Evolutionary conservation across 352 stramenopile genomes (phyloP).

Genomic region (Phytopythium montanum): DNA sequence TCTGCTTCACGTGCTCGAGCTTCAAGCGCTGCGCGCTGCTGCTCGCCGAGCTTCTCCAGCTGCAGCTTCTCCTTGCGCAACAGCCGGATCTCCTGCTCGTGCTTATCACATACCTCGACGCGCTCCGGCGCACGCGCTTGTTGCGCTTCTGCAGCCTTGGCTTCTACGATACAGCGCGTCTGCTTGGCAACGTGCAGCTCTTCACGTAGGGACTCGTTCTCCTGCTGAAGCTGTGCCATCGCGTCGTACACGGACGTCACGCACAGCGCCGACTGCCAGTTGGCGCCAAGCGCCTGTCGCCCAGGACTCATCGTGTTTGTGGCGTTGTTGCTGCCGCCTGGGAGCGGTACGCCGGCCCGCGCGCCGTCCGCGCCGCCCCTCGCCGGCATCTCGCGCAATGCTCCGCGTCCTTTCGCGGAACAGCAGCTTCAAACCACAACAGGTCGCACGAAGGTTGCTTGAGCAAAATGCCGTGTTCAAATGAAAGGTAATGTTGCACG

Average conservation of each 20-base stretch:
- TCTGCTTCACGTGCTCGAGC: slow-evolving; percentile 21
- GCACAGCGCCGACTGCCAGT: slow-evolving; percentile 73
- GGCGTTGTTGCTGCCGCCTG: neutral
- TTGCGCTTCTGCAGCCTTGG: slow-evolving; percentile 5
- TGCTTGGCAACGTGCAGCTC: slow-evolving; percentile 22
- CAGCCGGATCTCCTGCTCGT: slow-evolving; percentile 46
- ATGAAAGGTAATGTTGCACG: neutral
- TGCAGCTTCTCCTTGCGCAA: slow-evolving; percentile 46
- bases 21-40: slow-evolving; percentile 35
- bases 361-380: neutral
- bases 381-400: neutral
- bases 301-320: neutral
- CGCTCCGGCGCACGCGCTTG: slow-evolving; percentile 15
- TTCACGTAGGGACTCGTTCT: slow-evolving; percentile 42
- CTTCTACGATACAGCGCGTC: slow-evolving; percentile 10
- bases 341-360: neutral
- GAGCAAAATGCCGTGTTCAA: too few relatives aligned
- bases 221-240: slow-evolving; percentile 56
- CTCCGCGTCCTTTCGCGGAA: neutral
- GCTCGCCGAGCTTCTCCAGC: slow-evolving; percentile 30
- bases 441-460: slow-evolving; percentile 1
- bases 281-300: slow-evolving; percentile 23
- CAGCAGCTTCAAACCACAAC: neutral
- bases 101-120: slow-evolving; percentile 12
- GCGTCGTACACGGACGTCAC: slow-evolving; percentile 77